Percentiles rank a stretch among this genome's conserved stretches.
phyloP scores from a whole-genome alignment of 108 stramenopile genomes.

The Nitzschia sp. region DNA sequence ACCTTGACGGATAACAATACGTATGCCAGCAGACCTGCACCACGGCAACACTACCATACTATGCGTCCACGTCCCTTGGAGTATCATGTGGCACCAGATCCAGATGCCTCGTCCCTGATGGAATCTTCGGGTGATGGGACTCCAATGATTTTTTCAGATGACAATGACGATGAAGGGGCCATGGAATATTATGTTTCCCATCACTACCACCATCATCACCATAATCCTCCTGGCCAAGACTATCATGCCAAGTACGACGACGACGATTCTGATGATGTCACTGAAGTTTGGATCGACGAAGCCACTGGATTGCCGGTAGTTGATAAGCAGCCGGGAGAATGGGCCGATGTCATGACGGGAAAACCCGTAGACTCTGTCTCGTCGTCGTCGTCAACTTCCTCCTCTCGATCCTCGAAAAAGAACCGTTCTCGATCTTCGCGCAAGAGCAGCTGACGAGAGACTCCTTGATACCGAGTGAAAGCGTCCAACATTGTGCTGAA shows the following conservation, averaged over 20 bases:
- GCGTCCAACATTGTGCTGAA: no score
- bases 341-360: conserved; percentile 30
- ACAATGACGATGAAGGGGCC: not conserved
- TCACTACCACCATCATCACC: not conserved
- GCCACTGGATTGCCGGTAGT: conserved; percentile 18
- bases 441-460: no score
- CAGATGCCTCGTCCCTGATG: not conserved
- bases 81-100: not conserved
- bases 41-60: not conserved
- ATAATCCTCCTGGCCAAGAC: not conserved
- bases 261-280: conserved; percentile 12
- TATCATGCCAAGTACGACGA: not conserved
- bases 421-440: conserved; percentile 8
- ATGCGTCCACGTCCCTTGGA: not conserved
- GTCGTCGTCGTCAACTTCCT: not conserved
- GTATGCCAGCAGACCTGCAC: not conserved
- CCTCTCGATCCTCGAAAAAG: not conserved
- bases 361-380: conserved; percentile 1
- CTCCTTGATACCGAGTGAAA: no score
- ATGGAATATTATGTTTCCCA: not conserved
- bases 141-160: not conserved
- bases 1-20: conserved; percentile 13
- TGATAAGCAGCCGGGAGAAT: conserved; percentile 7
- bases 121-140: not conserved
- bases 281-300: conserved; percentile 35